Percentiles rank a stretch among this genome's conserved stretches.
Conservation (phyloP, 2,329 filamentous ascomycete genomes). For the Sphaerulina vaccinii region DNA sequence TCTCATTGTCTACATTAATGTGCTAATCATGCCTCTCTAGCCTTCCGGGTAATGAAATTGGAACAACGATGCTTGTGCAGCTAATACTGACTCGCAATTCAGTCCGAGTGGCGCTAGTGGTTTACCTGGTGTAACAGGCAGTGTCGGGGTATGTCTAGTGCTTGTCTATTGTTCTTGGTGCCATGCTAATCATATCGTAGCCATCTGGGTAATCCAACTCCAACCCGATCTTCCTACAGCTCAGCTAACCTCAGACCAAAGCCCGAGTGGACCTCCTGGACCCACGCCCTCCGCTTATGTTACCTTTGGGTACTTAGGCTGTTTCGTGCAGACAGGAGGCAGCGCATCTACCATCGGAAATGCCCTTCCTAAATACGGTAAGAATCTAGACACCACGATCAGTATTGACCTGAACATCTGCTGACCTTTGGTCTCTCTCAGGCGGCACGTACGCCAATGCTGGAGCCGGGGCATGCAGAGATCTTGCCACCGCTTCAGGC, state of each 20-base stretch:
- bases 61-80: too few species aligned
- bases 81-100: too few species aligned
- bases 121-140: not conserved
- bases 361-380: slow-evolving; percentile 26
- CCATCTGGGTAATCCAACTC: too few species aligned
- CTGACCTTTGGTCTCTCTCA: too few species aligned
- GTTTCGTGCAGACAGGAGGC: slow-evolving; percentile 32
- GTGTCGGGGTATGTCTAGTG: not conserved
- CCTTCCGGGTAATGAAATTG: too few species aligned
- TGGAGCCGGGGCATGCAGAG: slow-evolving; percentile 3
- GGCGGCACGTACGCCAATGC: slow-evolving; percentile 24
- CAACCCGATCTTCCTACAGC: too few species aligned
- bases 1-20: too few species aligned
- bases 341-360: slow-evolving; percentile 25
- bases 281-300: slow-evolving; percentile 14
- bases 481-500: not conserved
- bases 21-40: too few species aligned
- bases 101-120: not conserved
- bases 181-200: not conserved
- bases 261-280: slow-evolving; percentile 7
- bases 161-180: not conserved
- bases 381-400: too few species aligned
- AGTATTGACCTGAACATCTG: too few species aligned
- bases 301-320: slow-evolving; percentile 32
- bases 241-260: not conserved